These are phyloP conservation scores for Pulveroboletus sp. DNA, from an alignment of 768 basidiomycete genomes.

Conservation along the genomic window DNA sequence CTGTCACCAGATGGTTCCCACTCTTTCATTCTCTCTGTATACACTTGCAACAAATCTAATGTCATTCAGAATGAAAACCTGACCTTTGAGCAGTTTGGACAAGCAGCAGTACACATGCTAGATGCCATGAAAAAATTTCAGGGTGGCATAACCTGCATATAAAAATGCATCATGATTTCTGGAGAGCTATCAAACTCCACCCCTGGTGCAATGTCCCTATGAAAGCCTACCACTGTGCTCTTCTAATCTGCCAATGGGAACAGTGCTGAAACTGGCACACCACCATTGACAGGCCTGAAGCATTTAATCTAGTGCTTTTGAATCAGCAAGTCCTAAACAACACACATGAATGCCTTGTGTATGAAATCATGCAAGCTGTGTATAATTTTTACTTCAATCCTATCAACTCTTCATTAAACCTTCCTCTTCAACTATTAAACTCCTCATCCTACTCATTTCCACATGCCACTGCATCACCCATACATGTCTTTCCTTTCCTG, in stretches of 20 bases:
- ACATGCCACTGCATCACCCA: no score
- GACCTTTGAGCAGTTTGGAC: background rate
- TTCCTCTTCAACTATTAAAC: no score
- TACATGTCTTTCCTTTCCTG: no score
- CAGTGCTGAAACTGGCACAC: conserved; percentile 20
- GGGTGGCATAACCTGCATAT: background rate
- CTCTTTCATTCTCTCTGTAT: background rate
- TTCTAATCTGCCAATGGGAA: conserved; percentile 10
- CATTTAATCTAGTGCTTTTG: background rate
- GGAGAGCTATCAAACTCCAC: background rate
- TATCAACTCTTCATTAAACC: no score
- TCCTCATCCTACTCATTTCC: no score
- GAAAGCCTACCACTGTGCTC: background rate
- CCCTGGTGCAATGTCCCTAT: background rate
- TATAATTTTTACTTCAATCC: no score
- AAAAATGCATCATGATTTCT: background rate
- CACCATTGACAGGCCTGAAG: background rate
- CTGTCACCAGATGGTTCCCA: background rate
- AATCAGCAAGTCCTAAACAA: background rate
- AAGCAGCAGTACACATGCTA: background rate
- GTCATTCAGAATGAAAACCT: background rate
- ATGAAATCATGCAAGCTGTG: no score
- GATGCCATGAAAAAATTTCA: background rate
- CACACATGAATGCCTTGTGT: no score
- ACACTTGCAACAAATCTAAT: background rate